Conservation (phyloP, 2,329 filamentous ascomycete genomes). For the Purpureocillium lavendulum region DNA sequence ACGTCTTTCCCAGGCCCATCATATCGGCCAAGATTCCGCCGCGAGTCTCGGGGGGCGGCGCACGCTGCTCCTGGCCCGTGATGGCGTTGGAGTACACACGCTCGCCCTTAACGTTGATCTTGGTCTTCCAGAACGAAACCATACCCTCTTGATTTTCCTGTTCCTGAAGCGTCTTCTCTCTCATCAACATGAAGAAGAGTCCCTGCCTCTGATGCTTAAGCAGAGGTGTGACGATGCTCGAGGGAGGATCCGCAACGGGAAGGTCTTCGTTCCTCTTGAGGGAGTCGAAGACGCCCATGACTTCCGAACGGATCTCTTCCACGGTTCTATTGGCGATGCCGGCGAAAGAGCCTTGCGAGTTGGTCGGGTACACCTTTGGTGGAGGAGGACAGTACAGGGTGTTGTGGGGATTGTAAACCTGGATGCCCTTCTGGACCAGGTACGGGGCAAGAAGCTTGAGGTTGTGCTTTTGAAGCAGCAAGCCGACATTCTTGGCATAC, state of each 20-base stretch:
- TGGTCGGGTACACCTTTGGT: slow-evolving; percentile 22
- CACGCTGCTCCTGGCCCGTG: slow-evolving; percentile 56
- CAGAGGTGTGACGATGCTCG: slow-evolving; percentile 55
- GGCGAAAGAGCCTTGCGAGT: slow-evolving; percentile 15
- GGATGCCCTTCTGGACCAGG: slow-evolving; percentile 57
- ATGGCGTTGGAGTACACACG: slow-evolving; percentile 75
- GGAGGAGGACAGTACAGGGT: slow-evolving; percentile 36
- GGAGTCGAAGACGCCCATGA: slow-evolving; percentile 81
- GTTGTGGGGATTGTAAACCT: slow-evolving; percentile 70
- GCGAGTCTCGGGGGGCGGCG: slow-evolving; percentile 56
- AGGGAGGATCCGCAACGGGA: slow-evolving; percentile 60
- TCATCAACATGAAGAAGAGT: slow-evolving; percentile 73
- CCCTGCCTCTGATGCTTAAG: slow-evolving; percentile 87
- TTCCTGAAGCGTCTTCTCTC: slow-evolving; percentile 59
- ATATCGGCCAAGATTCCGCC: slow-evolving; percentile 76
- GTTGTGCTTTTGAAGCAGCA: slow-evolving; percentile 52
- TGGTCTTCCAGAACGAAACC: slow-evolving; percentile 70
- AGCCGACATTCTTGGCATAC: slow-evolving; percentile 57
- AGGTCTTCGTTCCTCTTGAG: slow-evolving; percentile 69
- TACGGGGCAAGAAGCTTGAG: slow-evolving; percentile 60
- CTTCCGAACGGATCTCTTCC: slow-evolving; percentile 80
- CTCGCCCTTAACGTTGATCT: slow-evolving; percentile 39
- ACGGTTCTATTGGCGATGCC: slow-evolving; percentile 50
- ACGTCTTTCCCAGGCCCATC: slow-evolving; percentile 82
- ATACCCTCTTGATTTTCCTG: slow-evolving; percentile 51